Evolutionary conservation across 2,329 filamentous ascomycete genomes (phyloP).

Genomic region (Arthrobotrys iridis): DNA sequence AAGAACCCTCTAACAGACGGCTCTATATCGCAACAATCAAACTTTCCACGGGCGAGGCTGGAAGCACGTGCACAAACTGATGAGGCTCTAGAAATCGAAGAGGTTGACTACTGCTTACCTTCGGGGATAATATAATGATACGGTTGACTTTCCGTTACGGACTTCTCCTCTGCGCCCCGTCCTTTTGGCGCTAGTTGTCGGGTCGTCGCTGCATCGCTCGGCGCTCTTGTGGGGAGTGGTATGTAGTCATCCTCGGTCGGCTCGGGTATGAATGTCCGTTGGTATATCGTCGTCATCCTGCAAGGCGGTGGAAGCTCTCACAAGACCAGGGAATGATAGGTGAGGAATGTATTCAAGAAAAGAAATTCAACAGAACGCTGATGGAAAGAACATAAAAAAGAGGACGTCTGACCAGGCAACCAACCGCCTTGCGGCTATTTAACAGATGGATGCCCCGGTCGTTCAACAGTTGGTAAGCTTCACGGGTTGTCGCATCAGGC

Average conservation of each 20-base stretch:
- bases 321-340: background rate
- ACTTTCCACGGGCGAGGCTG: background rate
- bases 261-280: slow-evolving; percentile 44
- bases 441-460: slow-evolving; percentile 23
- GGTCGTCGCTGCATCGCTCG: slow-evolving; percentile 36
- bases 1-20: background rate
- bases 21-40: background rate
- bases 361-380: slow-evolving; percentile 31
- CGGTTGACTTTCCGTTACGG: slow-evolving; percentile 32
- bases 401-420: slow-evolving; percentile 14
- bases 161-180: slow-evolving; percentile 38
- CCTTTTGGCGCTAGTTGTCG: slow-evolving; percentile 18
- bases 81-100: background rate
- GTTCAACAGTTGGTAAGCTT: slow-evolving; percentile 27
- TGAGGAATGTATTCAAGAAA: slow-evolving; percentile 14
- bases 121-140: slow-evolving; percentile 52
- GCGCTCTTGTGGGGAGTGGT: slow-evolving; percentile 29
- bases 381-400: slow-evolving; percentile 17
- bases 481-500: slow-evolving; percentile 47
- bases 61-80: background rate
- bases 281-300: slow-evolving; percentile 52
- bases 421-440: slow-evolving; percentile 40
- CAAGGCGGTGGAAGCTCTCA: slow-evolving; percentile 17
- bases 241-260: slow-evolving; percentile 52
- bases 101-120: slow-evolving; percentile 22